Evolutionary conservation across 192 early-diverging fungal genomes (phyloP), one percentile per base, ranked within the genome.

Genomic region (Paraglomus brasilianum): DNA sequence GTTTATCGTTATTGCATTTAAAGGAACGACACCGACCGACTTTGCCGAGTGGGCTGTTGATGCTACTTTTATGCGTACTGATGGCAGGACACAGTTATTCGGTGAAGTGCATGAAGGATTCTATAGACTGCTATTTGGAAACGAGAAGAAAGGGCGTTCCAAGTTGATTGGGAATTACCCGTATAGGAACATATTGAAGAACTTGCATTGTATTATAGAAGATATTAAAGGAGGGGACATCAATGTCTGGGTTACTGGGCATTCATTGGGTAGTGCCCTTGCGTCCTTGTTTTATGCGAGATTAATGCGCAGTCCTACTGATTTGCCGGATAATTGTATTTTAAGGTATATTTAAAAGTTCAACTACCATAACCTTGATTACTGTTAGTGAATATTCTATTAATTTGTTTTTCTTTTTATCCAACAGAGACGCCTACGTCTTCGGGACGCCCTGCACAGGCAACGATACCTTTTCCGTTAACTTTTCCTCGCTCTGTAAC

Each of bases 211-310:
- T 30, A 30, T 30, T 3, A 30, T 30, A 30, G 3, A 30, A 1
- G 30, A 30, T 30, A 30, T 30, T 30, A 61, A 49, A 4, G 17
- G 7, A 11, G 47, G 42, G 14, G 56, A 69, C 21, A 66, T 83
- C 14, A 78, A 81, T 24, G 51, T 85, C 5, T 85, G 81, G 80
- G 49, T 85, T 8, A 79, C 83, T 5, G 83, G 83, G 8, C 83
- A 85, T 66, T 85, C 83, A 11, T 65, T 85, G 10, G 83, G 83
- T 14, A 77, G 74, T 39, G 84, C 82, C 1, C 53, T 83, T 24
- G 72, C 77, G 1, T 74, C 71, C 1, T 58, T 83, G 15, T 66
- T 79, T 1, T 79, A 80, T 73, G 72, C 79, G 11, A 67, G 81
- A 4, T 77, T 75, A 55, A 63, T 84, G 19, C 70, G 81, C 55